phyloP scores from a whole-genome alignment of 148 eudicot species.

The Beta vulgaris region DNA sequence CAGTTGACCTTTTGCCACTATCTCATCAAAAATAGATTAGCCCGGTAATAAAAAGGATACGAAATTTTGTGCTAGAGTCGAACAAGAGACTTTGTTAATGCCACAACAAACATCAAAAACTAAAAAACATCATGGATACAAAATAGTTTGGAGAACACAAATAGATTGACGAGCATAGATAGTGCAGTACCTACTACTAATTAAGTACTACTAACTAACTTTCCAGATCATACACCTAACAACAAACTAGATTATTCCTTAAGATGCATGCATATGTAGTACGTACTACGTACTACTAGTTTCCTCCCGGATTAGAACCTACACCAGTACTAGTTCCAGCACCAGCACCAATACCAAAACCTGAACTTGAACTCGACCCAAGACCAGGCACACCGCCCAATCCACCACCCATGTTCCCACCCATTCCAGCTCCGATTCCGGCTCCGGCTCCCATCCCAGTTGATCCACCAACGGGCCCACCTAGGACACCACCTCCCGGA shows the following conservation, averaged over 20 bases:
- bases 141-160: background rate
- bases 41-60: too few relatives aligned
- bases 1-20: too few relatives aligned
- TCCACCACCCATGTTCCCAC: constrained; percentile 8
- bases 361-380: background rate
- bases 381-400: background rate
- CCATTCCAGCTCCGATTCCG: constrained; percentile 7
- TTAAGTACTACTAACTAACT: background rate
- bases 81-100: background rate
- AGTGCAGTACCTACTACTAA: background rate
- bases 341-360: constrained; percentile 1
- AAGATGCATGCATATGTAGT: background rate
- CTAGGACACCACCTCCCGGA: constrained; percentile 1
- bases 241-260: background rate
- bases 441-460: background rate
- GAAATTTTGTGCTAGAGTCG: too few relatives aligned
- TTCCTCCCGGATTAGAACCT: constrained; percentile 7
- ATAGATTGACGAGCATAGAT: background rate
- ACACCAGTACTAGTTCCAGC: constrained; percentile 7
- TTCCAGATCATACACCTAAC: background rate
- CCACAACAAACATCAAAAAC: background rate
- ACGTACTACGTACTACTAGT: constrained; percentile 3
- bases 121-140: background rate
- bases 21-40: too few relatives aligned
- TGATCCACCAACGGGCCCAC: constrained; percentile 7